Base-by-base conservation (phyloP, 805 yeast species). In the Lipomyces japonicus region DNA sequence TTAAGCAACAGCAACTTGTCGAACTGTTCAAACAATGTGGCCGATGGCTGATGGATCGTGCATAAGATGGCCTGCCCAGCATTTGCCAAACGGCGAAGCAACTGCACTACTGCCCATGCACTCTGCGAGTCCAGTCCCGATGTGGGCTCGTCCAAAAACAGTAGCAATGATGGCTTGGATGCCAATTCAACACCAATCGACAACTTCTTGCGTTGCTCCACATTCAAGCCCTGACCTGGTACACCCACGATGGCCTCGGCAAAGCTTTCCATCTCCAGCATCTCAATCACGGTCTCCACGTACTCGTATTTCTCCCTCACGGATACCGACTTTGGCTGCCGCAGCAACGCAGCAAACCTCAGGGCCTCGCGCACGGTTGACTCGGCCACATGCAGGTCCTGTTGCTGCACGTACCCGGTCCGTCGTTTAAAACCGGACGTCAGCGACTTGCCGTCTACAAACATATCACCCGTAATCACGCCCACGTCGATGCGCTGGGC, bases 221-320 rank as follows among this genome's bases (percentile, higher is more conserved):
- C 85, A 61, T 80, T 80, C 48, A 80, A 68, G 59, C 86, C 93
- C 63, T 79, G 78, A 61, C 91, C 91, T 44, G 82, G 77, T 58
- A 75, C 78, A 68, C 93, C 93, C 53, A 84, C 86, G 53, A 82
- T 72, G n/a, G 93, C 90, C 65, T 84, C 88, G 25, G 87, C 82
- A 59, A 82, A 84, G 24, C 72, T 68, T 54, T 70, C 71, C 90
- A 84, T 84, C 61, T 82, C 88, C 53, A 84, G 71, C 46, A 85
- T 68, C 39, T 75, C 74, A 58, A 84, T 78, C 47, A 84, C 78
- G 48, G 81, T 78, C 56, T 84, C 88, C 50, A 82, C 89, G 63
- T 84, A 84, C 1, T 70, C 81, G 46, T 74, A 65, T 66, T 84
- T 84, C 60, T 84, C 90, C 44, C 66, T 64, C 36, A 71, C 68